These are phyloP conservation scores for Debaryomyces nepalensis DNA, from an alignment of 1,139 yeast species.

Conservation along the genomic window DNA sequence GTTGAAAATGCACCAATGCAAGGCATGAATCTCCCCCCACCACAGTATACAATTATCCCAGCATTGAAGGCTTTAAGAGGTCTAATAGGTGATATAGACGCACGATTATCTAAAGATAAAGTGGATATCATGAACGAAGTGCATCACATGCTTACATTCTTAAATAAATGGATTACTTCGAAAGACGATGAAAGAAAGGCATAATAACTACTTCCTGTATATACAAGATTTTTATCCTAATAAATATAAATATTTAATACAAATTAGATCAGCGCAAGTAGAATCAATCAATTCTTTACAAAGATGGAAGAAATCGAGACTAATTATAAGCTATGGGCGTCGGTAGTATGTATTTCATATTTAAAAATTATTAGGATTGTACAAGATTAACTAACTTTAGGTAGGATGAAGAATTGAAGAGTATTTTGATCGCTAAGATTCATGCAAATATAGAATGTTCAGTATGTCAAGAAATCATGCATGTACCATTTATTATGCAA, in stretches of 20 bases:
- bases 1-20: slow-evolving; percentile 6
- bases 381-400: slow-evolving; percentile 17
- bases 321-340: slow-evolving; percentile 11
- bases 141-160: slow-evolving; percentile 27
- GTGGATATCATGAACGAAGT: slow-evolving; percentile 26
- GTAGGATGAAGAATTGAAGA: slow-evolving; percentile 24
- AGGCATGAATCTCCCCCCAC: slow-evolving; percentile 7
- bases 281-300: neutral
- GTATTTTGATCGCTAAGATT: slow-evolving; percentile 28
- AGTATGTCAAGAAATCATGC: slow-evolving; percentile 51
- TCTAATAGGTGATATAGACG: slow-evolving; percentile 40
- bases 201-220: slow-evolving; percentile 15
- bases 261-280: slow-evolving; percentile 1
- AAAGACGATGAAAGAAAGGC: slow-evolving; percentile 14
- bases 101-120: slow-evolving; percentile 37
- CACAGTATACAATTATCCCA: slow-evolving; percentile 2
- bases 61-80: slow-evolving; percentile 28
- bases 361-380: neutral
- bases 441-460: slow-evolving; percentile 41
- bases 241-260: slow-evolving; percentile 2
- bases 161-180: slow-evolving; percentile 31
- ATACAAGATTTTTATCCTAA: slow-evolving; percentile 7
- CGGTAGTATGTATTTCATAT: slow-evolving; percentile 13
- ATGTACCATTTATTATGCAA: slow-evolving; percentile 44
- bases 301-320: slow-evolving; percentile 10